Evolutionary conservation across 352 stramenopile species (phyloP).

Genomic region (Stramenopiles sp.): DNA sequence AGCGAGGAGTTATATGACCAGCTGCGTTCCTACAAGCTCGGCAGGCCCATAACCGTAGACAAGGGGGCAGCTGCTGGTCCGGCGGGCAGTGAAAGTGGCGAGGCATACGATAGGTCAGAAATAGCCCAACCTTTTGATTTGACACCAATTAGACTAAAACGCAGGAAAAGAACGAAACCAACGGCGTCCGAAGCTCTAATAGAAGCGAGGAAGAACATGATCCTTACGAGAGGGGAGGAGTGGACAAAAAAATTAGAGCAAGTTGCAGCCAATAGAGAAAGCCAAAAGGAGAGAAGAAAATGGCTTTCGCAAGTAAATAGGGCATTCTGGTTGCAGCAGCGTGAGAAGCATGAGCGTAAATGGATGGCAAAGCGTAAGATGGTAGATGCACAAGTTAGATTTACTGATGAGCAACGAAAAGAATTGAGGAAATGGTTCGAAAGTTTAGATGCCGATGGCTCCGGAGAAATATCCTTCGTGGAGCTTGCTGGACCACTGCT

Average conservation of each 20-base stretch:
- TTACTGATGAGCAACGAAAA: background rate
- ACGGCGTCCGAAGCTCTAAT: background rate
- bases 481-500: constrained; percentile 61
- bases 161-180: background rate
- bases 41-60: too few relatives aligned
- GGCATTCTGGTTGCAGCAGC: constrained; percentile 3
- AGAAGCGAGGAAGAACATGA: constrained; percentile 1
- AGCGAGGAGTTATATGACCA: background rate
- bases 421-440: constrained; percentile 49
- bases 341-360: background rate
- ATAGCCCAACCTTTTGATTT: too few relatives aligned
- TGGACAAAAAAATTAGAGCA: constrained; percentile 8
- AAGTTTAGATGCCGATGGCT: constrained; percentile 54
- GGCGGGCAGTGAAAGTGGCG: too few relatives aligned
- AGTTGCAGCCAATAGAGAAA: background rate
- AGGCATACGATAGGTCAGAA: too few relatives aligned
- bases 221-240: background rate
- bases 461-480: constrained; percentile 46
- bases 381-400: constrained; percentile 10
- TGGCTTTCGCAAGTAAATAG: constrained; percentile 8
- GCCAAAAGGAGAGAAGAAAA: background rate
- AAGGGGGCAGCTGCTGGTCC: too few relatives aligned
- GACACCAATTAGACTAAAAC: too few relatives aligned
- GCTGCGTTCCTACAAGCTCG: background rate
- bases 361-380: constrained; percentile 14